A percentile compares a stretch with the other conserved stretches of the same genome.
Conservation (phyloP, 768 basidiomycete species). For the Termitomyces sp. region DNA sequence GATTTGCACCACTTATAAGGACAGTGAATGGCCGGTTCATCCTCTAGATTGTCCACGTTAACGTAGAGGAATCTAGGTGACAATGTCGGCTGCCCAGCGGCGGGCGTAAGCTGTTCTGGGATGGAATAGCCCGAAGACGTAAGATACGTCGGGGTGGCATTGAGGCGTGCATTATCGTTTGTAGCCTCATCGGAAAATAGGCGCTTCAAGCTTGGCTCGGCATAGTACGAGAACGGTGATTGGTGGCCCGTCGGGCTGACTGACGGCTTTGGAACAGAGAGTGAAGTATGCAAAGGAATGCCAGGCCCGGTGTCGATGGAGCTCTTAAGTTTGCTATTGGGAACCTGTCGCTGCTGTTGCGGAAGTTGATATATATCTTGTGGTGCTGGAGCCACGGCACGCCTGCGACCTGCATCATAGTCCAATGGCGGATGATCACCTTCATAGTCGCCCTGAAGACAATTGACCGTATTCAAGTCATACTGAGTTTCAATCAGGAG, state of each 20-base stretch:
- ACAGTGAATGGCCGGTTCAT: constrained; percentile 9
- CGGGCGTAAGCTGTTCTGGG: neutral
- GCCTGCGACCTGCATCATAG: neutral
- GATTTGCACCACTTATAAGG: constrained; percentile 17
- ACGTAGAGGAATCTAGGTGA: neutral
- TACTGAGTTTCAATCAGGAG: neutral
- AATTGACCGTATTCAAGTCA: neutral
- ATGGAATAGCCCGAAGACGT: neutral
- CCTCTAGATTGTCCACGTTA: neutral
- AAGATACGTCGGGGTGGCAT: neutral
- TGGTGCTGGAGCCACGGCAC: neutral
- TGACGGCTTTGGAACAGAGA: neutral
- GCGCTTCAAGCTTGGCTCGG: neutral
- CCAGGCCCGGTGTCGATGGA: neutral
- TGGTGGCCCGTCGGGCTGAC: neutral
- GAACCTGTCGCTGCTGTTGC: neutral
- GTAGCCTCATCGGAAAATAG: neutral
- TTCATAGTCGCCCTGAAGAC: neutral
- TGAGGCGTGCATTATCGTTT: neutral
- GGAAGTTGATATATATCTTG: neutral
- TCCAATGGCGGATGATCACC: neutral
- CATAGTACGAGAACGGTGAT: neutral
- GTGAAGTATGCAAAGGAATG: neutral
- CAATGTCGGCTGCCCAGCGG: neutral
- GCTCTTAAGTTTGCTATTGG: neutral